Evolutionary conservation across 1,284 basidiomycete genomes (phyloP), one percentile per base, ranked within the genome.

Genomic region (Pyrrhoderma lamaoense): DNA sequence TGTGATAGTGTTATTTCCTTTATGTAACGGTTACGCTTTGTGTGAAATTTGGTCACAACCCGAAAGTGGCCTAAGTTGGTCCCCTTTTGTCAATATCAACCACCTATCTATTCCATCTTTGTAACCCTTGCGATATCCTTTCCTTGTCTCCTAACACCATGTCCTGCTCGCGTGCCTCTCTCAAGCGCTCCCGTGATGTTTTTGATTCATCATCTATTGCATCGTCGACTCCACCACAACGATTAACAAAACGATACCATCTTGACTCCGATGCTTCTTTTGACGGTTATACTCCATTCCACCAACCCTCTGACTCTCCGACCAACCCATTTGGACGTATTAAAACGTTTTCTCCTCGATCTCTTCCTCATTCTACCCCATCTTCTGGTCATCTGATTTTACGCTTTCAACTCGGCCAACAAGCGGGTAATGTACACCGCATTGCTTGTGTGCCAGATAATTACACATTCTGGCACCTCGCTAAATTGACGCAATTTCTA

Each of bases 391-490:
- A 87, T 57, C 68, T 84, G 25, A 68, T 80, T 1, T 70, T 87
- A n/a, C 75, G 82, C 16, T 77, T 86, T 58, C 84, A 85, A 63
- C 67, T 83, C 51, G 48, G 21, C 18, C 21, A 36, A 31, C 42
- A 63, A 18, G 57, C 45, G 53, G 74, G 80, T 4, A 76, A 76
- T 9, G 71, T 82, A 1, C 77, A 77, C 58, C 76, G 84, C 46
- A 67, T 84, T 51, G 77, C 79, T 3, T 82, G 85, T 56, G 80
- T 86, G 3, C 85, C 85, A 0, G 67, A 78, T 23, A 82, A 73
- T 60, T 87, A 85, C 60, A 82, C 79, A 0, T 80, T 89, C 58
- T 70, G 74, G 2, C 82, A 84, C 57, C 68, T 89, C 1, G 75
- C 77, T 45, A 74, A 72, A 47, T 72, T 88, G 49, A 70, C 85